These are phyloP conservation scores for Aureobasidium sp. DNA, from an alignment of 2,329 filamentous ascomycete genomes.

Conservation along the genomic window DNA sequence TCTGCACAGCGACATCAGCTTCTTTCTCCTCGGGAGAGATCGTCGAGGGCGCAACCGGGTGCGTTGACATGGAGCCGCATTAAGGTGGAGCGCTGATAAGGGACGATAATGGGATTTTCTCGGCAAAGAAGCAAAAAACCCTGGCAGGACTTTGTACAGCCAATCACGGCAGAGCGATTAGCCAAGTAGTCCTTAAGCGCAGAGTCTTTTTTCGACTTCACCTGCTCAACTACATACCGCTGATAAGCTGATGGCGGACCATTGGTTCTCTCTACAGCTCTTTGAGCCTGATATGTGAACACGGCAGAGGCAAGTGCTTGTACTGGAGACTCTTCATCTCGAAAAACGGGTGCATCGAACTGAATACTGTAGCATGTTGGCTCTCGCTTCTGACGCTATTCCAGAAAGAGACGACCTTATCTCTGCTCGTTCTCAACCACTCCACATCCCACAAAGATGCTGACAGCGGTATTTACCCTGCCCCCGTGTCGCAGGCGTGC, in stretches of 20 bases:
- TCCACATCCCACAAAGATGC: conserved; percentile 3
- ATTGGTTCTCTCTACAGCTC: background rate
- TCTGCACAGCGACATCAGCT: conserved; percentile 9
- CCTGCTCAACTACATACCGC: conserved; percentile 4
- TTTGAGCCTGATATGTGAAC: background rate
- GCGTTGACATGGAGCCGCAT: background rate
- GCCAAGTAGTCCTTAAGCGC: background rate
- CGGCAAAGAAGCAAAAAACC: conserved; percentile 9
- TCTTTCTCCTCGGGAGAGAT: conserved; percentile 11
- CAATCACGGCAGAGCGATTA: conserved; percentile 6
- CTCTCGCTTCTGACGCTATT: conserved; percentile 10
- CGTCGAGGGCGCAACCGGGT: background rate
- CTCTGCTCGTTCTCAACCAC: conserved; percentile 12
- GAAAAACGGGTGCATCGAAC: background rate
- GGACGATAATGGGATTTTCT: background rate
- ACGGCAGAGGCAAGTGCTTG: conserved; percentile 1
- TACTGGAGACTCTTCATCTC: background rate
- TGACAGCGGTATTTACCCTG: background rate
- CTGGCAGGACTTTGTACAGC: background rate
- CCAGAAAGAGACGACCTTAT: conserved; percentile 10
- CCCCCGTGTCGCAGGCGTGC: background rate
- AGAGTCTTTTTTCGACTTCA: conserved; percentile 12
- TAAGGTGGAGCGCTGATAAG: conserved; percentile 9
- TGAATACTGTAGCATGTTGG: background rate
- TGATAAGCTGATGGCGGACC: conserved; percentile 6